Base-by-base conservation (phyloP, 768 basidiomycete genomes). In the Gautieria morchelliformis region DNA sequence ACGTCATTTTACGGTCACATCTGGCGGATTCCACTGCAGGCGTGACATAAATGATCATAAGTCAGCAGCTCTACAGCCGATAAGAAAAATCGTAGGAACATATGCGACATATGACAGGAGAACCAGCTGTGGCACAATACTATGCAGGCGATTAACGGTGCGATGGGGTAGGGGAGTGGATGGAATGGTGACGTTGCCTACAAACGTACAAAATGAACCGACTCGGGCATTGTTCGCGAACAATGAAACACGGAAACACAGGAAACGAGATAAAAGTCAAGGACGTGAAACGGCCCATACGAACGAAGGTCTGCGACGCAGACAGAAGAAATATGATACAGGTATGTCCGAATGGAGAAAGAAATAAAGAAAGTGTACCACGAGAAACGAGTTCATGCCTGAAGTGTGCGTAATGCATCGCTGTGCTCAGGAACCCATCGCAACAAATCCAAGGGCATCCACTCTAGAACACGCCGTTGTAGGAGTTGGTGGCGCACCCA, bases 381-480 rank as follows among this genome's bases (percentile, higher is more conserved):
- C 40, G 37, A 39, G 51, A 39, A 20, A 48, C 14, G 33, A 55
- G 14, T 24, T n/a, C 45, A 32, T 22, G 17, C 44, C 6, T 27
- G 20, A 20, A 55, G 35, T 20, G 22, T 30, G 48, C 48, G 48
- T 49, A 15, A 30, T 22, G 51, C 33, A 35, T 20, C 2, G 37
- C 30, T 24, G 37, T 35, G 20, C 19, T 48, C 19, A 57, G 33
- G 56, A 35, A 0, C 46, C 27, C 48, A 27, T 45, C 46, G 42
- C 44, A 40, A 47, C 56, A 50, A 55, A 55, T 17, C 89, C 89
- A 59, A 85, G 80, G 58, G 80, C 89, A 66, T 92, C 89, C 53
- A 92, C 89, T 62, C 84, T 84, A 14, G 89, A 88, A 61, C 87
- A 85, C 4, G 85, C 89, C 19, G 84, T 87, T 8, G 89, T 92